Conservation (phyloP, 2,329 filamentous ascomycete genomes). For the Penicillium sp. region DNA sequence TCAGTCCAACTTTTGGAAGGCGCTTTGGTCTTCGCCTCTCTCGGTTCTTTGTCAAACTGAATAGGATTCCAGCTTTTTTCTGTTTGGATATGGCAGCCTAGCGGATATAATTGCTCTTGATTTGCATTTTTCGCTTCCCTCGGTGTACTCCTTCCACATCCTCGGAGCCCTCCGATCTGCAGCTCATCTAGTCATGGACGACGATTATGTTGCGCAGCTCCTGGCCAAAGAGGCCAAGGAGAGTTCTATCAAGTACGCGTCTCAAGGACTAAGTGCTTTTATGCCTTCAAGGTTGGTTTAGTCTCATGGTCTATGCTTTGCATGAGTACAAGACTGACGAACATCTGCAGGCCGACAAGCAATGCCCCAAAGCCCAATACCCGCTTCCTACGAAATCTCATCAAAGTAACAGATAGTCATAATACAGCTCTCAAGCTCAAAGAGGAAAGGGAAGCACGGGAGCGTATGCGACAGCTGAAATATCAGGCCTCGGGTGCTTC, state of each 20-base stretch:
- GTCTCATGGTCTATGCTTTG: neutral
- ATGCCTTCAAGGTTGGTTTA: slow-evolving; percentile 51
- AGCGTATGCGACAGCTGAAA: slow-evolving; percentile 62
- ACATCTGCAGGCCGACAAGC: slow-evolving; percentile 54
- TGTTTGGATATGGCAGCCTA: neutral
- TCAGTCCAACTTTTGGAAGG: slow-evolving; percentile 4
- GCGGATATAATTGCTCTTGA: neutral
- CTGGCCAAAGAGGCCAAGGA: slow-evolving; percentile 75
- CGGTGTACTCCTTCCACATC: neutral
- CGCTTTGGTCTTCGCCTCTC: slow-evolving; percentile 7
- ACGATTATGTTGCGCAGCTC: slow-evolving; percentile 70
- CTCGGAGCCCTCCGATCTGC: slow-evolving; percentile 20
- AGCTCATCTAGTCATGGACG: slow-evolving; percentile 39
- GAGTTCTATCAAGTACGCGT: slow-evolving; percentile 69
- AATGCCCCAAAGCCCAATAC: slow-evolving; percentile 85
- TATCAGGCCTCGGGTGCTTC: slow-evolving; percentile 33
- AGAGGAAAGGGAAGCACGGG: slow-evolving; percentile 74
- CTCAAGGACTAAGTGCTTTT: slow-evolving; percentile 70
- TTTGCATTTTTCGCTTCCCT: neutral
- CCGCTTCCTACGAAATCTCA: slow-evolving; percentile 80
- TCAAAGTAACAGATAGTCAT: slow-evolving; percentile 82
- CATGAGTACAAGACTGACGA: slow-evolving; percentile 1
- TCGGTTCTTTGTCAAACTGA: neutral
- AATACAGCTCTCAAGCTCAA: slow-evolving; percentile 83
- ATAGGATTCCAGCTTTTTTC: neutral